Evolutionary conservation across 1,139 yeast species (phyloP).

Genomic region (Suhomyces ambrosiae): DNA sequence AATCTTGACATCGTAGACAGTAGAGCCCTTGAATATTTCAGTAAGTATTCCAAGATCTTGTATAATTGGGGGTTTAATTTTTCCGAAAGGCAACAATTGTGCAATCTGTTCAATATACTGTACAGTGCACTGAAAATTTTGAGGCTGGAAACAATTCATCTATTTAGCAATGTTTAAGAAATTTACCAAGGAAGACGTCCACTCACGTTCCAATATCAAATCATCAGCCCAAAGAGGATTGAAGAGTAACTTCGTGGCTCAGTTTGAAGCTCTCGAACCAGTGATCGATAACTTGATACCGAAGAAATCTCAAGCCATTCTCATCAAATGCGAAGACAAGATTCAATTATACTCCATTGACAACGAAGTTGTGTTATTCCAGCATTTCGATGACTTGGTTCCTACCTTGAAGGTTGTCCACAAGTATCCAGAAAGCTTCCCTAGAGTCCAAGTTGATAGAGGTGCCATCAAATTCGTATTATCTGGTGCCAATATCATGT

Average conservation of each 20-base stretch:
- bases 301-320: slow-evolving; percentile 82
- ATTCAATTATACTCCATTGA: slow-evolving; percentile 78
- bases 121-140: slow-evolving; percentile 1
- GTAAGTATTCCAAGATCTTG: neutral
- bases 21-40: neutral
- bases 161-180: slow-evolving; percentile 54
- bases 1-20: slow-evolving; percentile 50
- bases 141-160: neutral
- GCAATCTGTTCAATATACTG: no score
- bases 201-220: slow-evolving; percentile 87
- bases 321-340: slow-evolving; percentile 87
- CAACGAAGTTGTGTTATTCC: slow-evolving; percentile 74
- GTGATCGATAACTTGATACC: slow-evolving; percentile 83
- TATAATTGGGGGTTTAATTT: no score
- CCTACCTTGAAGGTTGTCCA: slow-evolving; percentile 82
- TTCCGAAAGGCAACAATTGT: no score
- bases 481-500: slow-evolving; percentile 95
- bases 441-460: slow-evolving; percentile 87
- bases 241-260: slow-evolving; percentile 68
- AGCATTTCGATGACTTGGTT: slow-evolving; percentile 80
- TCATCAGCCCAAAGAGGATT: slow-evolving; percentile 89
- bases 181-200: slow-evolving; percentile 83
- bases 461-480: slow-evolving; percentile 95
- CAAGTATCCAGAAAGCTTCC: slow-evolving; percentile 79
- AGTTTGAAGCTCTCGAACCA: slow-evolving; percentile 72